A percentile compares a stretch with the other conserved stretches of the same genome.
These are phyloP conservation scores for Sanghuangporus weigelae DNA, from an alignment of 1,284 basidiomycete genomes.

Conservation along the genomic window DNA sequence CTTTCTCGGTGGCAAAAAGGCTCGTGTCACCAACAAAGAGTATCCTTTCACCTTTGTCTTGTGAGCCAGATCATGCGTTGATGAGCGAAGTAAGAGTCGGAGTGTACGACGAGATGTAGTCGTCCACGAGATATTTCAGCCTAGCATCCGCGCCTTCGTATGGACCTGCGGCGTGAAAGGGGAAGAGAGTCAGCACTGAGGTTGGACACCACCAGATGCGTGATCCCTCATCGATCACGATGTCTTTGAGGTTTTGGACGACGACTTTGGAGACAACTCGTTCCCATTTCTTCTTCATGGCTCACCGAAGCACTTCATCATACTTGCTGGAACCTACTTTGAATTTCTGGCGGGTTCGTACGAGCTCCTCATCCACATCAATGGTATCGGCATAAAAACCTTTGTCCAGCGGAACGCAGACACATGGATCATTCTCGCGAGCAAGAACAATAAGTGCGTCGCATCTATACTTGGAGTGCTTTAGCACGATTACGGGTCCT, in stretches of 20 bases:
- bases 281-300: slow-evolving; percentile 31
- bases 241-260: slow-evolving; percentile 19
- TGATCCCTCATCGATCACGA: slow-evolving; percentile 21
- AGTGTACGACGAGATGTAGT: slow-evolving; percentile 35
- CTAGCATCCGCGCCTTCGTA: not conserved
- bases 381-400: not conserved
- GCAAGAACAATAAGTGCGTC: not conserved
- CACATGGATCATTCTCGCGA: not conserved
- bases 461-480: slow-evolving; percentile 1
- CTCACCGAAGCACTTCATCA: slow-evolving; percentile 15
- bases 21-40: not conserved
- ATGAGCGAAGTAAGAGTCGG: slow-evolving; percentile 32
- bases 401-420: not conserved
- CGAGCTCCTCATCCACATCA: not conserved
- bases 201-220: slow-evolving; percentile 44
- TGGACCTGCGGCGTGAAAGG: slow-evolving; percentile 29
- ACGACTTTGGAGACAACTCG: slow-evolving; percentile 30
- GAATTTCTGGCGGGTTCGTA: not conserved
- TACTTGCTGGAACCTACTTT: slow-evolving; percentile 6
- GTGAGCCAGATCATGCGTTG: not conserved
- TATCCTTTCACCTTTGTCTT: too few relatives aligned
- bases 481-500: slow-evolving; percentile 9
- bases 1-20: not conserved
- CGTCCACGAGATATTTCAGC: slow-evolving; percentile 21
- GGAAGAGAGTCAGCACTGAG: slow-evolving; percentile 18